Conservation (phyloP, 441 rosid genomes). For the Pelargonium australe region DNA sequence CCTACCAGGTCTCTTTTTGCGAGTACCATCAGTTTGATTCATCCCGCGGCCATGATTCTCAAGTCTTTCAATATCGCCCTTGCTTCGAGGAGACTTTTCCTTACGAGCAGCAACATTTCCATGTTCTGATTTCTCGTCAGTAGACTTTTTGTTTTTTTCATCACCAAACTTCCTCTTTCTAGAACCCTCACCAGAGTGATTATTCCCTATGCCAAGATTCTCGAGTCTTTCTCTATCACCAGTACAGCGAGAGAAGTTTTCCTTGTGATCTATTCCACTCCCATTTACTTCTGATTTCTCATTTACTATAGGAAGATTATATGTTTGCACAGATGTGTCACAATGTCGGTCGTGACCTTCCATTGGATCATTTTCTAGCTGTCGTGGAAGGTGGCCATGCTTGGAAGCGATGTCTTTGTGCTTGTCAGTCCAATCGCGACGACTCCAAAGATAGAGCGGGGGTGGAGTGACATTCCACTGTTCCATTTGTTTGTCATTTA, state of each 20-base stretch:
- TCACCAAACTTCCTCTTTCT: conserved; percentile 11
- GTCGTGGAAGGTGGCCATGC: conserved; percentile 41
- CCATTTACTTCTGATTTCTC: conserved; percentile 26
- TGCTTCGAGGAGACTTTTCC: background rate
- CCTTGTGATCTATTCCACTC: conserved; percentile 14
- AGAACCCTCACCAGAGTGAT: conserved; percentile 14
- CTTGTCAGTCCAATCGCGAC: conserved; percentile 42
- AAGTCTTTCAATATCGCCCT: background rate
- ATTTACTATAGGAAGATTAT: conserved; percentile 22
- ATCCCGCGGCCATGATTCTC: background rate
- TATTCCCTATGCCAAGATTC: conserved; percentile 27
- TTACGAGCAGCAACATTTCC: background rate
- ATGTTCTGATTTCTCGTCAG: background rate
- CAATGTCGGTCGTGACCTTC: conserved; percentile 11
- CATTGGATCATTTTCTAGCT: conserved; percentile 18
- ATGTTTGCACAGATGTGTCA: conserved; percentile 16
- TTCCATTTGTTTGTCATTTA: conserved; percentile 63
- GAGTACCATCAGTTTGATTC: conserved; percentile 17
- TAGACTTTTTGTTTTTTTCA: conserved; percentile 8
- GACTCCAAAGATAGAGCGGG: conserved; percentile 87
- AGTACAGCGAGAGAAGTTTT: conserved; percentile 6
- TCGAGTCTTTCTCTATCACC: conserved; percentile 22
- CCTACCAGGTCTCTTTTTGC: conserved; percentile 23
- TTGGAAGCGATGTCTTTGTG: conserved; percentile 54
- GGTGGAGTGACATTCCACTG: conserved; percentile 73